A percentile compares a stretch with the other conserved stretches of the same genome.
phyloP scores from a whole-genome alignment of 2,329 filamentous ascomycete species.

The Cladosporium sp. region DNA sequence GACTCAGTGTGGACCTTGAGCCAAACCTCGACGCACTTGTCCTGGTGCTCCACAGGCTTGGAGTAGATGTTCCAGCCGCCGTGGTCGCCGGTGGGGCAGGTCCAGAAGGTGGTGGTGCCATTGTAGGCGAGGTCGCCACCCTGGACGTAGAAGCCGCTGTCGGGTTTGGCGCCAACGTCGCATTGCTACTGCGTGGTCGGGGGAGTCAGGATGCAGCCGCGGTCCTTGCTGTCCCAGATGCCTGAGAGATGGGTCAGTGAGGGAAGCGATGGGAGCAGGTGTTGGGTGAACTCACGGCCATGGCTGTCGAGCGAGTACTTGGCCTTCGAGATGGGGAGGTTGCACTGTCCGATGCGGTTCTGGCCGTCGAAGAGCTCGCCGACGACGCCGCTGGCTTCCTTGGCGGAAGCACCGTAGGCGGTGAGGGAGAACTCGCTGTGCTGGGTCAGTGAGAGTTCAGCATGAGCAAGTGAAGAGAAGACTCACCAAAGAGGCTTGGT shows the following conservation, averaged over 20 bases:
- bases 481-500: constrained; percentile 9
- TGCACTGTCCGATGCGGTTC: constrained; percentile 54
- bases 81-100: constrained; percentile 59
- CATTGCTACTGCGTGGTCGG: constrained; percentile 63
- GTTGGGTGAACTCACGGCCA: constrained; percentile 36
- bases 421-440: constrained; percentile 54
- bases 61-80: constrained; percentile 56
- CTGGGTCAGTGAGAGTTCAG: not conserved
- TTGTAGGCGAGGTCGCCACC: constrained; percentile 53
- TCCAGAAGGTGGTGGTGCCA: constrained; percentile 56
- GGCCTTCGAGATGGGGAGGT: constrained; percentile 41
- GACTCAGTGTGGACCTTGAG: constrained; percentile 11
- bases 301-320: constrained; percentile 58
- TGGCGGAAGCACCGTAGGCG: constrained; percentile 41
- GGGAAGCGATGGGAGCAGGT: not conserved
- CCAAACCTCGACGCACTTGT: constrained; percentile 52
- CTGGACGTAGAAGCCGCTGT: constrained; percentile 58
- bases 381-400: constrained; percentile 53
- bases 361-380: constrained; percentile 65
- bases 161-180: constrained; percentile 54
- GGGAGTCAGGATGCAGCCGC: constrained; percentile 64
- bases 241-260: constrained; percentile 20
- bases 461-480: not conserved
- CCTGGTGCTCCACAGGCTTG: constrained; percentile 41
- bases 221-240: constrained; percentile 57